phyloP scores from a whole-genome alignment of 768 basidiomycete genomes.

The Trametes coccinea region DNA sequence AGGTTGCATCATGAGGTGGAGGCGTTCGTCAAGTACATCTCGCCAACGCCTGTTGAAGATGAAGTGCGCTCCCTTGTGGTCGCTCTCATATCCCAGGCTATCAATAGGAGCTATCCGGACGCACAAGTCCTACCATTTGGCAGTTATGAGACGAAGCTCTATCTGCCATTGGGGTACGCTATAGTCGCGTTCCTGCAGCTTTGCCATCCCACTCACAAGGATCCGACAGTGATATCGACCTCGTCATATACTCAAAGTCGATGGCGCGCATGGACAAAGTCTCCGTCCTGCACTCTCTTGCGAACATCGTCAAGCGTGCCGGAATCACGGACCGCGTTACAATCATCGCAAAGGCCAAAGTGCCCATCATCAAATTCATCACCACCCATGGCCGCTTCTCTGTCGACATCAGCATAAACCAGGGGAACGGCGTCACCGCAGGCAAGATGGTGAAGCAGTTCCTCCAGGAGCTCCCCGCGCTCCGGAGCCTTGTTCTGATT shows the following conservation, averaged over 20 bases:
- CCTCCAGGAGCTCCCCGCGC: constrained; percentile 69
- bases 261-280: constrained; percentile 74
- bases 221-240: constrained; percentile 81
- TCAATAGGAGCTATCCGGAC: constrained; percentile 70
- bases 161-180: constrained; percentile 86
- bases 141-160: constrained; percentile 89
- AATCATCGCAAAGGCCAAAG: constrained; percentile 90
- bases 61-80: constrained; percentile 79
- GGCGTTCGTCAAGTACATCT: constrained; percentile 85
- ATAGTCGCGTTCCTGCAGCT: not conserved
- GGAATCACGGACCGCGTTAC: constrained; percentile 79
- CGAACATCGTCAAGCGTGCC: constrained; percentile 71
- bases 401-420: constrained; percentile 94
- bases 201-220: not conserved
- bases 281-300: constrained; percentile 72
- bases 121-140: constrained; percentile 87
- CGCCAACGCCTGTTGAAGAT: constrained; percentile 82
- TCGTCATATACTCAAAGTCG: constrained; percentile 79
- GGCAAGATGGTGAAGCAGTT: constrained; percentile 82
- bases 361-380: constrained; percentile 95
- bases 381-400: constrained; percentile 79
- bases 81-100: constrained; percentile 62
- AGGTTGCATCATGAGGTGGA: constrained; percentile 88
- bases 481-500: constrained; percentile 83
- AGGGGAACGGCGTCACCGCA: constrained; percentile 78